Base-by-base conservation (phyloP, 2,329 filamentous ascomycete species). In the Ophiostoma angusticollis region DNA sequence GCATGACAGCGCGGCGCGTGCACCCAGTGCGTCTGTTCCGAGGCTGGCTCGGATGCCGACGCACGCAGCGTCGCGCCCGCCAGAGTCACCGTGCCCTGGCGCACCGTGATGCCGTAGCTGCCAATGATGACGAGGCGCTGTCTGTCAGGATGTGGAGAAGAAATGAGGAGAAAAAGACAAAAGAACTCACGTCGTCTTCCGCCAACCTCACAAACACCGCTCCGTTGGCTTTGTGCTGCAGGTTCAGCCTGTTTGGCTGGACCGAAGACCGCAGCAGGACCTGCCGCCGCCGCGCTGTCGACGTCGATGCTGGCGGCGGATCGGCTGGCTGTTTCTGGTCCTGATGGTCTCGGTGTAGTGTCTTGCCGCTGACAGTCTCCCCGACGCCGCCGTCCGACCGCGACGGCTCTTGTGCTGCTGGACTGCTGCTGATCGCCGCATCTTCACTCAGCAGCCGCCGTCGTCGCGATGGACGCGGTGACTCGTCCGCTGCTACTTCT, bases 1-100 rank as follows among this genome's bases (percentile, higher is more conserved):
- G 82, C 75, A 51, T 84, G 74, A 27, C 78, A 83, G 30, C 71
- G 68, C 1, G 81, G 73, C 13, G 80, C 78, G 54, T 73, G 74
- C 13, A 84, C 64, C 63, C 71, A 76, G 61, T 6, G 61, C 52
- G 1, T 50, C 54, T 19, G 65, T 58, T 0, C 65, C 9, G 40
- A 36, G n/a, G n/a, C n/a, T n/a, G n/a, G n/a, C n/a, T n/a, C n/a
- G n/a, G n/a, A n/a, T 2, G 35, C 65, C n/a, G 29, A 27, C 2
- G 42, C 54, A 9, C 62, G 60, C 4, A 89, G 54, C 6, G 66
- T 70, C 6, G 80, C 75, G 13, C 83, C 81, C 12, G 74, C 69
- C 19, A 89, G 55, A 1, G 72, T 76, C 18, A 81, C 61, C 31
- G 75, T 65, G 2, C 84, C 84, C 37, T 64, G 64, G 8, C 62